A percentile compares a stretch with the other conserved stretches of the same genome.
These are phyloP conservation scores for Citrullus colocynthis DNA, from an alignment of 306 rosid genomes.

Conservation along the genomic window DNA sequence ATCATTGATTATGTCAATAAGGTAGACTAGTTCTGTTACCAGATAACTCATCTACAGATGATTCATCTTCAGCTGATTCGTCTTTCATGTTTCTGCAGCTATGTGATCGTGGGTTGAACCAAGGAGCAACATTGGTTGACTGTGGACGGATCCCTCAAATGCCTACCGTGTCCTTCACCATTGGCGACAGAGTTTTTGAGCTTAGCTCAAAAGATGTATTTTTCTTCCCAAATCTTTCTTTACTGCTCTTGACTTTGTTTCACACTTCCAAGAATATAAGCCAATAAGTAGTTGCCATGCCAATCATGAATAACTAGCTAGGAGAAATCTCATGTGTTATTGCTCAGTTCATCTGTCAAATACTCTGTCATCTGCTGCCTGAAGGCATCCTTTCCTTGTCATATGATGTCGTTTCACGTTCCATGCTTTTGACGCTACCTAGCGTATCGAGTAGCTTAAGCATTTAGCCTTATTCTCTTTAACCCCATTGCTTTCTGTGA, in stretches of 20 bases:
- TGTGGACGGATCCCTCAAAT: slow-evolving; percentile 46
- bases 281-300: background rate
- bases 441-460: background rate
- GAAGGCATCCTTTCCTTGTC: background rate
- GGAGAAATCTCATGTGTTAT: background rate
- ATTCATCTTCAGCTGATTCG: slow-evolving; percentile 13
- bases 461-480: background rate
- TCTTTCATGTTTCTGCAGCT: slow-evolving; percentile 40
- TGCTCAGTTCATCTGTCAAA: background rate
- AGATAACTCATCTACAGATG: background rate
- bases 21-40: slow-evolving; percentile 24
- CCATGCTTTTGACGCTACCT: background rate
- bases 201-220: slow-evolving; percentile 61
- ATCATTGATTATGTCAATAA: slow-evolving; percentile 42
- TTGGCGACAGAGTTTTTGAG: slow-evolving; percentile 53
- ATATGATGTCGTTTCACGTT: background rate
- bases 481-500: slow-evolving; percentile 6
- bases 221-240: slow-evolving; percentile 9
- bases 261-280: background rate
- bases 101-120: slow-evolving; percentile 63
- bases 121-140: slow-evolving; percentile 62
- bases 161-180: slow-evolving; percentile 74
- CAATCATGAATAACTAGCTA: background rate
- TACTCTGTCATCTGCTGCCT: too few relatives aligned
- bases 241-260: background rate